Conservation (phyloP, 176 grass and related monocot genomes). For the Rhynchospora tenuis region DNA sequence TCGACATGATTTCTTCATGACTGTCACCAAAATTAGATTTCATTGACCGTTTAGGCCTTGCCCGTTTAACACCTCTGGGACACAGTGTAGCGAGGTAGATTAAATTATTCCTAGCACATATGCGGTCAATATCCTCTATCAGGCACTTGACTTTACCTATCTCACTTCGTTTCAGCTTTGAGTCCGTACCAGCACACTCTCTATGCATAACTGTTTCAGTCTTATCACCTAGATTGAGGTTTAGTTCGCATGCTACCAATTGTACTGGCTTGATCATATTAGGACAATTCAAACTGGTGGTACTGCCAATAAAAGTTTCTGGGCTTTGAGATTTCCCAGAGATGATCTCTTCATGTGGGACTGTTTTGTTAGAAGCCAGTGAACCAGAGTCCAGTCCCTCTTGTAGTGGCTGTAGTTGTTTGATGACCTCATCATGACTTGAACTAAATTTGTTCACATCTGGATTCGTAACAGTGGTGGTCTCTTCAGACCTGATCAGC, state of each 20-base stretch:
- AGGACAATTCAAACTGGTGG: background rate
- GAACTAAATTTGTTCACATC: background rate
- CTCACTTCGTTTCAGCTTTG: background rate
- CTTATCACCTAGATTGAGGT: background rate
- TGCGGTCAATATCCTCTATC: background rate
- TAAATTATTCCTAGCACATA: background rate
- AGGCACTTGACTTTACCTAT: background rate
- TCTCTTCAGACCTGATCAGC: background rate
- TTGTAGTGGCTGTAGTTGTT: background rate
- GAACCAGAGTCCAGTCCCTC: background rate
- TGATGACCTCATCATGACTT: background rate
- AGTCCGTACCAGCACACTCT: background rate
- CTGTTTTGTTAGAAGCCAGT: background rate
- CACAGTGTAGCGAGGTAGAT: background rate
- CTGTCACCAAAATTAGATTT: too few species aligned
- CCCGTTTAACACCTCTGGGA: slow-evolving; percentile 3
- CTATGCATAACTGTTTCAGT: background rate
- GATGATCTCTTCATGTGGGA: background rate
- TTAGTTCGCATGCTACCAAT: background rate
- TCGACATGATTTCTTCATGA: background rate
- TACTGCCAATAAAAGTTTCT: background rate
- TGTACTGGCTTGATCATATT: background rate
- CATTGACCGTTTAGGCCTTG: background rate
- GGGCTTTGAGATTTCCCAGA: background rate
- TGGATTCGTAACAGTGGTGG: background rate